Base-by-base conservation (phyloP, 2,329 filamentous ascomycete genomes). In the Mycosphaerella arachidis region DNA sequence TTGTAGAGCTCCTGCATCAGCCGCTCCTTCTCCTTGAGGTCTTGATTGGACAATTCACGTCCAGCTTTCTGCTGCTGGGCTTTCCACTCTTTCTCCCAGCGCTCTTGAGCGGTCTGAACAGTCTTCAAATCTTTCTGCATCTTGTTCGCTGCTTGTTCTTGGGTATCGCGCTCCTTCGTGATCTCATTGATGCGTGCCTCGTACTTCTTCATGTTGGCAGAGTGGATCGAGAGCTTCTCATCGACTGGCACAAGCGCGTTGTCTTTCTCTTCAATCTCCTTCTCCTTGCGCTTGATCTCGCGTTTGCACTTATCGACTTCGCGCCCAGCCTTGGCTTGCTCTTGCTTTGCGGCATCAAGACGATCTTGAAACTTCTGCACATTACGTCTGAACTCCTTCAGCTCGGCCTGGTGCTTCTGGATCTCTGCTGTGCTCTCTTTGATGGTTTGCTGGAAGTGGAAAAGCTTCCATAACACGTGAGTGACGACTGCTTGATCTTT, bases 381-480 rank as follows among this genome's bases (percentile, higher is more conserved):
- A 37, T 91, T 92, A 52, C 94, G 90, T 55, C 90, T 87, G 72
- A 92, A 90, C 74, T 97, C 93, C 73, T 96, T 96, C 20, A 99
- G 81, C 68, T 97, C 92, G 71, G 96, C 91, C 70, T 97, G 92
- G 69, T 97, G 92, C 68, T 90, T 91, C 69, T 93, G 88, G 59
- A 99, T 99, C 69, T 94, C 88, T 48, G 86, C 86, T 67, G 89
- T 92, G 27, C 94, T 96, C 68, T 93, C 89, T 68, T 97, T 91
- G 80, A 99, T 97, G 31, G 92, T 85, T 59, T 88, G 89, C 74
- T 99, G 93, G 73, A 96, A 95, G 71, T 96, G 92, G 74, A 91
- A 97, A 1, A 99, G 82, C 76, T 97, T 97, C 93, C 93, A 99
- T 13, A 99, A 79, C 35, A 95, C 92, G 66, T 97, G 93, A 0